Percentiles rank a stretch among this genome's conserved stretches.
These are phyloP conservation scores for Ascoidea rubescens DNA, from an alignment of 805 yeast genomes.

Conservation along the genomic window DNA sequence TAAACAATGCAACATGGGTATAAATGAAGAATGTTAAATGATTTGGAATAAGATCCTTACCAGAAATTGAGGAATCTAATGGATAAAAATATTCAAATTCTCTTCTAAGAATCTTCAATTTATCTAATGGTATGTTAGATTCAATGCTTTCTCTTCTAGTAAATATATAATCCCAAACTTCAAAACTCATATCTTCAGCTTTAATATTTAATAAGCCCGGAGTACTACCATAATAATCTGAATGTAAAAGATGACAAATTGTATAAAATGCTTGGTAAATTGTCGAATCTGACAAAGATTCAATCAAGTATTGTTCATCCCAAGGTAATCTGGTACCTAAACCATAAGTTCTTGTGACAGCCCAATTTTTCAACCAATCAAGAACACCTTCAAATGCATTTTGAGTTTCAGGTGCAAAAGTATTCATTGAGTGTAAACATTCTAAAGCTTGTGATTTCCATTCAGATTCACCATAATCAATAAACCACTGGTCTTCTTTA, in stretches of 20 bases:
- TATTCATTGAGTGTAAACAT: constrained; percentile 62
- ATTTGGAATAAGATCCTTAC: constrained; percentile 94
- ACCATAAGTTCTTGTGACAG: constrained; percentile 92
- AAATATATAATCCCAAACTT: constrained; percentile 86
- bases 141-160: constrained; percentile 46
- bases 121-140: constrained; percentile 47
- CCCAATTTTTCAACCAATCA: constrained; percentile 98
- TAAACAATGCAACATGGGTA: constrained; percentile 81
- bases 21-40: constrained; percentile 94
- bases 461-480: constrained; percentile 87
- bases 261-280: constrained; percentile 93
- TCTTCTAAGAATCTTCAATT: constrained; percentile 65
- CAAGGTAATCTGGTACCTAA: constrained; percentile 92
- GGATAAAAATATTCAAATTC: constrained; percentile 97
- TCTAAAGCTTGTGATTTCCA: constrained; percentile 80
- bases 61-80: constrained; percentile 80
- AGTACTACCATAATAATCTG: constrained; percentile 70
- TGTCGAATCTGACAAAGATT: constrained; percentile 92
- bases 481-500: constrained; percentile 96
- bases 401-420: constrained; percentile 70
- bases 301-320: constrained; percentile 89
- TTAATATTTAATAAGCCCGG: constrained; percentile 60
- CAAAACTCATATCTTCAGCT: constrained; percentile 82
- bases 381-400: constrained; percentile 89
- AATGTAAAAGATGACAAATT: constrained; percentile 71